Conservation (phyloP, 2,329 filamentous ascomycete species). For the Verticillium albo-atrum region DNA sequence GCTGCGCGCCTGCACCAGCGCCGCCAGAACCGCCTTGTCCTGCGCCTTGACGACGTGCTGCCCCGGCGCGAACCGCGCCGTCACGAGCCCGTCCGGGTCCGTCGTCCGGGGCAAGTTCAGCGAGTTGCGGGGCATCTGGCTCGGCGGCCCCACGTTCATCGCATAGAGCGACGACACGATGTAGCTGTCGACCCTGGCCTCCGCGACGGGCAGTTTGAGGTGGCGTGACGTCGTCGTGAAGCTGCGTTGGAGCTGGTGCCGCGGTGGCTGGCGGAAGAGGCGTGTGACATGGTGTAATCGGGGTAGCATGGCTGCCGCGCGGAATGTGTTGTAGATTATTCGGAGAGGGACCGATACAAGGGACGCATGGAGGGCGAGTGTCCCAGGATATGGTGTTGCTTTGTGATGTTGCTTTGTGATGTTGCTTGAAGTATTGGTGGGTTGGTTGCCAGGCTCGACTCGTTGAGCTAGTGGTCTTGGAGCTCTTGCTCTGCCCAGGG, state of each 20-base stretch:
- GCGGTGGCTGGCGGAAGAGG: neutral
- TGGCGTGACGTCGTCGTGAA: neutral
- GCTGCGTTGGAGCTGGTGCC: neutral
- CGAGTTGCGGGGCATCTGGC: neutral
- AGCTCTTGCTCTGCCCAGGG: too few species aligned
- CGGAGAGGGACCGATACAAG: neutral
- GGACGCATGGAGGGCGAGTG: neutral
- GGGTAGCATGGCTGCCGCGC: neutral
- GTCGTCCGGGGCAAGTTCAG: neutral
- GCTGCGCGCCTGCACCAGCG: neutral
- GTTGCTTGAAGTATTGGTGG: neutral
- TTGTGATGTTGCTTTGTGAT: neutral
- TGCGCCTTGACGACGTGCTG: neutral
- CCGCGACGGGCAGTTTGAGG: neutral
- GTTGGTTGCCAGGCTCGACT: too few species aligned
- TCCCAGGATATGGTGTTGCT: neutral
- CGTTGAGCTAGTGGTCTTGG: too few species aligned
- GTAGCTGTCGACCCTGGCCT: neutral
- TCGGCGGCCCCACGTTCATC: neutral
- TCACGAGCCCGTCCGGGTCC: neutral
- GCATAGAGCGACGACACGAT: neutral
- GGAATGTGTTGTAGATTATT: neutral
- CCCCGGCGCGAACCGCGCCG: neutral
- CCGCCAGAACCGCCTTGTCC: neutral
- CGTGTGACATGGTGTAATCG: neutral